A percentile compares a stretch with the other conserved stretches of the same genome.
These are phyloP conservation scores for Mycena rosella DNA, from an alignment of 768 basidiomycete species.

Conservation along the genomic window DNA sequence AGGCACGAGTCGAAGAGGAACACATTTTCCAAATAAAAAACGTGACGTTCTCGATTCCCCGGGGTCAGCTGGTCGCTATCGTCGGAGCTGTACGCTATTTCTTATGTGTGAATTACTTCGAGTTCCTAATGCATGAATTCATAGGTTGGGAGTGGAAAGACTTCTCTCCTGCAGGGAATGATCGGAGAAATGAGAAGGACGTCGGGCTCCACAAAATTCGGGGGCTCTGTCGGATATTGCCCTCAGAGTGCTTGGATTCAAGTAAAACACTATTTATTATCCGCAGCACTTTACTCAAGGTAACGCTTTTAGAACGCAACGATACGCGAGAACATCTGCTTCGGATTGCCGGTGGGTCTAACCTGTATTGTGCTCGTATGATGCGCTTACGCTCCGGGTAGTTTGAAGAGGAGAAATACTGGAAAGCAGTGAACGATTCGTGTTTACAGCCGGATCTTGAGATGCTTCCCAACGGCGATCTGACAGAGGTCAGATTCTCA, in stretches of 20 bases:
- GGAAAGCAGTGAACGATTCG: constrained; percentile 82
- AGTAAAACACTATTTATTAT: constrained; percentile 45
- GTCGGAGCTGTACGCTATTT: constrained; percentile 70
- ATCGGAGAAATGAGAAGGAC: constrained; percentile 88
- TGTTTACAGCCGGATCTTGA: constrained; percentile 87
- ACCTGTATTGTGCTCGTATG: neutral
- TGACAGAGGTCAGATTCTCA: constrained; percentile 64
- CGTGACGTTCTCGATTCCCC: constrained; percentile 76
- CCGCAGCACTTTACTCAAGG: constrained; percentile 4
- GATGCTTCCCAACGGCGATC: constrained; percentile 80
- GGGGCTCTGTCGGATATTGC: constrained; percentile 85
- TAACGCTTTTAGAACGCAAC: constrained; percentile 72
- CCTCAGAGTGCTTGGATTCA: constrained; percentile 95
- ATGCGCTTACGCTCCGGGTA: constrained; percentile 1
- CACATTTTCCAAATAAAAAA: constrained; percentile 73
- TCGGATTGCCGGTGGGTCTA: constrained; percentile 70
- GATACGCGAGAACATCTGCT: constrained; percentile 90
- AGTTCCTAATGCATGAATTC: neutral
- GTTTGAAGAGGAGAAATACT: constrained; percentile 85
- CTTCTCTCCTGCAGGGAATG: constrained; percentile 77
- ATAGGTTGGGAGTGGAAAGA: constrained; percentile 73
- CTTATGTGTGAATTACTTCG: neutral
- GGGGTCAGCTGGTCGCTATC: constrained; percentile 85
- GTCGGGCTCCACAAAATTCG: constrained; percentile 75
- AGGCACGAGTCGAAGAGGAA: constrained; percentile 53